Base-by-base conservation (phyloP, 768 basidiomycete species). In the Cystoderma amianthinum region DNA sequence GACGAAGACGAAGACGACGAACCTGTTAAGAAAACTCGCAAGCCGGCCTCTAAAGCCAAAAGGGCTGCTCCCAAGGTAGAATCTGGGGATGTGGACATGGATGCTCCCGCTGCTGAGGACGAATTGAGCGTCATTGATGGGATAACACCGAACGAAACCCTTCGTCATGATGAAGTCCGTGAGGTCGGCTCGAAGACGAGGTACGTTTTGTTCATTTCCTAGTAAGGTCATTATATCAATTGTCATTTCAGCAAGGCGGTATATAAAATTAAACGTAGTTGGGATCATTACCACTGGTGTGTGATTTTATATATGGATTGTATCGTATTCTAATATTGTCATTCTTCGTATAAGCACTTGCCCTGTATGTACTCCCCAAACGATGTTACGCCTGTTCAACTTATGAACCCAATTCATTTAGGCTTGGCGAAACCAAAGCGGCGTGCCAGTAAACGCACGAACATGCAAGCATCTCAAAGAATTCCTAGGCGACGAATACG, bases 201-300 rank as follows among this genome's bases (percentile, higher is more conserved):
- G 60, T 58, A 44, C 23, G 50, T 39, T 5, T 6, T 15, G 16
- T 20, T 16, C 5, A 24, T 9, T 25, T 24, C 3, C 32, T 39
- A 11, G n/a, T 12, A 6, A 3, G 15, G 18, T 20, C 17, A 12
- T 25, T 20, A 6, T 17, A 13, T n/a, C 15, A 18, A 12, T 38
- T 42, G 11, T 42, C n/a, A n/a, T n/a, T n/a, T 1, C 36, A 62
- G 60, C 39, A 47, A 50, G 24, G 53, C 58, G 19, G 46, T 40
- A 33, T 53, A 53, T 47, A 62, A 63, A 39, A 43, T 65, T 46
- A 67, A 68, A 46, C 50, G 66, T 32, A 67, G 64, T 17, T 62
- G 49, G 49, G 65, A 67, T 48, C 67, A 69, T 46, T 69, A 62
- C 28, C 65, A 65, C 36, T 68, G 66, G 58, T 58, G 33, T 24